Conservation (phyloP, 331 rosid genomes). For the Spiraea crenata region DNA sequence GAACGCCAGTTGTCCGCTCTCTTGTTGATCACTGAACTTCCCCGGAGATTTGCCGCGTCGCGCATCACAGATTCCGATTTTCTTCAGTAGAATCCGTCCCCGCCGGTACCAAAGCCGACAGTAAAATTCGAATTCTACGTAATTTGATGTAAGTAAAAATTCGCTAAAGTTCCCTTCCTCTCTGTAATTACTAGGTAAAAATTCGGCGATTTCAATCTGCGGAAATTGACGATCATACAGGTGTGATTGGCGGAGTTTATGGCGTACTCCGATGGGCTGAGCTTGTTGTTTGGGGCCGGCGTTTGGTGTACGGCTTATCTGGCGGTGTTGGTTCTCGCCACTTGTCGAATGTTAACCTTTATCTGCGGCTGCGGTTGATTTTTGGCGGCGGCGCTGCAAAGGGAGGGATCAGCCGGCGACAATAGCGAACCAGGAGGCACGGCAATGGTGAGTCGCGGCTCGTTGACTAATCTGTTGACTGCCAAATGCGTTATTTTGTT, state of each 20-base stretch:
- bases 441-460: conserved; percentile 50
- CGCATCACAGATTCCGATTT: not conserved
- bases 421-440: conserved; percentile 55
- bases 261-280: conserved; percentile 47
- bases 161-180: not conserved
- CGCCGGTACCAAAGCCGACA: too few species aligned
- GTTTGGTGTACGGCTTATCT: conserved; percentile 70
- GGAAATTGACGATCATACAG: conserved; percentile 13
- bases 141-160: not conserved
- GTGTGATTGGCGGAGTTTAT: conserved; percentile 32
- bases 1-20: too few species aligned
- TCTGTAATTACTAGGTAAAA: not conserved
- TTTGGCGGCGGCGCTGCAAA: conserved; percentile 24
- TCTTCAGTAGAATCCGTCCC: not conserved
- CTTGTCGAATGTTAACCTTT: conserved; percentile 42
- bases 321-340: conserved; percentile 56
- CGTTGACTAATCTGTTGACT: not conserved
- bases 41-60: not conserved
- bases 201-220: not conserved
- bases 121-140: not conserved
- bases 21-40: not conserved
- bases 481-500: not conserved
- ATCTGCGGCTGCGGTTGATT: conserved; percentile 32
- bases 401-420: conserved; percentile 48
- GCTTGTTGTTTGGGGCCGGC: conserved; percentile 43